These are phyloP conservation scores for Colletotrichum simmondsii DNA, from an alignment of 2,329 filamentous ascomycete genomes.

Conservation along the genomic window DNA sequence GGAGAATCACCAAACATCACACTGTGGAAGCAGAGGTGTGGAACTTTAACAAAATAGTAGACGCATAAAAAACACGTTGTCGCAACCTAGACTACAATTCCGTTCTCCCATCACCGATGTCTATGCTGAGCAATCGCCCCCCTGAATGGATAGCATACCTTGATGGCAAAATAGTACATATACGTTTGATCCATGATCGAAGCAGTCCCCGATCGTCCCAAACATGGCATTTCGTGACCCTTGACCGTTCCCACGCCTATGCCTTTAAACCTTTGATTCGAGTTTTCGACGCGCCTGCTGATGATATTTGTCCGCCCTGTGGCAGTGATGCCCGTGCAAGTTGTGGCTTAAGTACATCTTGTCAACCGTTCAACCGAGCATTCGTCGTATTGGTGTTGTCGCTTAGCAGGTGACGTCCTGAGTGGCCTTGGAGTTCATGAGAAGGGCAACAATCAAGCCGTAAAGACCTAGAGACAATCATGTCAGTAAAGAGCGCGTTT, in stretches of 20 bases:
- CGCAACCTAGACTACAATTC: conserved; percentile 55
- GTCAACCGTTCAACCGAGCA: conserved; percentile 45
- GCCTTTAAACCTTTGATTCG: conserved; percentile 36
- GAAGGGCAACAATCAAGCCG: conserved; percentile 96
- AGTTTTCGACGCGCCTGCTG: conserved; percentile 36
- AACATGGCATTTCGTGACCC: conserved; percentile 33
- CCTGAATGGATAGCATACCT: conserved; percentile 48
- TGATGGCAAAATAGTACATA: conserved; percentile 64
- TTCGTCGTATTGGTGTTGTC: conserved; percentile 35
- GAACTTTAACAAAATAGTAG: neutral
- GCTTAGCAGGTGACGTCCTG: conserved; percentile 72
- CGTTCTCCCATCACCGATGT: conserved; percentile 49
- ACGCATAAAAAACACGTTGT: conserved; percentile 37
- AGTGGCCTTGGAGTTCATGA: conserved; percentile 97
- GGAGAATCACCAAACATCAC: neutral
- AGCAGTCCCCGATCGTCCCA: conserved; percentile 37
- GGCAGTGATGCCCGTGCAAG: conserved; percentile 34
- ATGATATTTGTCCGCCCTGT: conserved; percentile 37
- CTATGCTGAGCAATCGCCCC: conserved; percentile 57
- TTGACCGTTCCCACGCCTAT: conserved; percentile 37
- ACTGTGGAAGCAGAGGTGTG: neutral
- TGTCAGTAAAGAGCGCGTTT: conserved; percentile 38
- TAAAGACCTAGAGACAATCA: conserved; percentile 80
- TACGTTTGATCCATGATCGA: conserved; percentile 45
- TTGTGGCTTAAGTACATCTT: conserved; percentile 47